Base-by-base conservation (phyloP, 108 stramenopile genomes). In the Cyclotella cryptica region DNA sequence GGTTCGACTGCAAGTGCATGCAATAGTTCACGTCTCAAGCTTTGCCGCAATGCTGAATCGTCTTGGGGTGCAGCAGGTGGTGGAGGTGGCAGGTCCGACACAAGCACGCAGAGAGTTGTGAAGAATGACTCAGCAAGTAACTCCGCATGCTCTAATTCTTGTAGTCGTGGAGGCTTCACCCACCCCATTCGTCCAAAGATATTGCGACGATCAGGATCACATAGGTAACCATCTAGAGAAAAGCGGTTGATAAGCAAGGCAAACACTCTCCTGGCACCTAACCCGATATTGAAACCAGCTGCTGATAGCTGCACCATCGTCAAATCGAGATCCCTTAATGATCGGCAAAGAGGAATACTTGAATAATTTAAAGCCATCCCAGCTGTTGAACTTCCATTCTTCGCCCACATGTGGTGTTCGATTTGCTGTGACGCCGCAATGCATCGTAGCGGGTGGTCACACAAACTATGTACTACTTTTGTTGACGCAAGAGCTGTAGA, bases 1-100 rank as follows among this genome's bases (percentile, higher is more conserved):
- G 96, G 95, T 70, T 91, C 93, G 2, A 92, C 92, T 12, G 93
- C 96, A 27, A 98, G 84, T 10, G 92, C 89, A 81, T 98, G 97
- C 11, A 98, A 84, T 0, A 98, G 61, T 71, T 98, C 97, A 24
- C 97, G 81, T 44, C 90, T 85, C 35, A 96, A 83, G 62, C 85
- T 95, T 49, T 84, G 83, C 62, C 86, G 76, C 51, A 93, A 69
- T 45, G 75, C 85, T 22, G 73, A 71, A 66, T 89, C 82, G 52
- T 93, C 91, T 26, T 80, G 75, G 24, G 71, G 46, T 26, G 90
- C 75, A 28, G 71, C 69, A 49, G 93, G 93, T 18, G 95, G 92
- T n/a, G 95, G 93, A 11, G 89, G 69, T 28, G 95, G 95, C 11
- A 96, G 69, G 63, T 96, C 95, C 18, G 95, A 90, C 7, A 96